Percentiles rank a stretch among this genome's conserved stretches.
Evolutionary conservation across 2,329 filamentous ascomycete genomes (phyloP).

Genomic region (Fusarium robinianum): DNA sequence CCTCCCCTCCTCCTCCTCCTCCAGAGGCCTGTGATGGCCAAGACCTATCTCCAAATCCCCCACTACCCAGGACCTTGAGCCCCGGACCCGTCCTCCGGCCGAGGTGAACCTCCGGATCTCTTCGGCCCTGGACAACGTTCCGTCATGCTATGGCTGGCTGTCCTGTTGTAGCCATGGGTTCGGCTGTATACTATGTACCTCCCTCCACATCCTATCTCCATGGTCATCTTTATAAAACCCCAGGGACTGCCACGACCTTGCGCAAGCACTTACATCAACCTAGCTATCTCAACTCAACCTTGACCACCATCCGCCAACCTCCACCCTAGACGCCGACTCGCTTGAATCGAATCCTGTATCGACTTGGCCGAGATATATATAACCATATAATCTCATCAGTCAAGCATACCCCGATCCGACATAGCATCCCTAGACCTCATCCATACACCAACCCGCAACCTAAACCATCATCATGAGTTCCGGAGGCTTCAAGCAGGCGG

Average conservation of each 20-base stretch:
- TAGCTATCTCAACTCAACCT: slow-evolving; percentile 12
- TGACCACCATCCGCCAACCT: slow-evolving; percentile 5
- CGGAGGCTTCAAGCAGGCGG: slow-evolving; percentile 57
- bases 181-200: slow-evolving; percentile 22
- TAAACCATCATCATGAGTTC: slow-evolving; percentile 47
- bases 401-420: slow-evolving; percentile 14
- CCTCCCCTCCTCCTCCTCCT: no score
- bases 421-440: slow-evolving; percentile 2
- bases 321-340: slow-evolving; percentile 14
- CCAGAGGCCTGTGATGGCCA: no score
- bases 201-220: slow-evolving; percentile 13
- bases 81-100: slow-evolving; percentile 29
- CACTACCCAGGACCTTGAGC: slow-evolving; percentile 9
- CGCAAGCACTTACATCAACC: slow-evolving; percentile 26
- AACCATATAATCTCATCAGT: no score
- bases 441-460: background rate
- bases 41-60: slow-evolving; percentile 8
- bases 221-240: slow-evolving; percentile 34
- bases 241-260: slow-evolving; percentile 18
- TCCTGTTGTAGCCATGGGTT: slow-evolving; percentile 21
- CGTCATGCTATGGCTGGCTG: slow-evolving; percentile 23
- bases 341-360: slow-evolving; percentile 15
- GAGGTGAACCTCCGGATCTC: slow-evolving; percentile 34
- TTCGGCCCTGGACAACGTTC: slow-evolving; percentile 30
- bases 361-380: slow-evolving; percentile 12